Evolutionary conservation across 495 filamentous ascomycete species (phyloP).

Genomic region (Hypoxylon rickii): DNA sequence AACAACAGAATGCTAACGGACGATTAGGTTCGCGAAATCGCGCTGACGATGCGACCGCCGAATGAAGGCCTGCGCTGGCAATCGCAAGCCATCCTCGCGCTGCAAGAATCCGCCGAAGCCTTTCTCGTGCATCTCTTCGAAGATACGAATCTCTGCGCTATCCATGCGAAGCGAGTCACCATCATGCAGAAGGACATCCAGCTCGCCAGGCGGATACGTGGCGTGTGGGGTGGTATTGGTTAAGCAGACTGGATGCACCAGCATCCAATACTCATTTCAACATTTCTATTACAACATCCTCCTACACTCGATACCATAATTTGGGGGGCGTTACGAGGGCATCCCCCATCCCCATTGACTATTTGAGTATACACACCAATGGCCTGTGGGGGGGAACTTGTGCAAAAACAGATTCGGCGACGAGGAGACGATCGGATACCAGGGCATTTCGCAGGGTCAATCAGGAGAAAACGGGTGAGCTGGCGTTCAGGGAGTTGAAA

Average conservation of each 20-base stretch:
- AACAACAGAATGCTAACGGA: conserved; percentile 16
- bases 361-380: background rate
- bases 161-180: conserved; percentile 94
- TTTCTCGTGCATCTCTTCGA: conserved; percentile 95
- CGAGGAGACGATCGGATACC: conserved; percentile 13
- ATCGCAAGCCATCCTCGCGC: conserved; percentile 83
- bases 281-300: background rate
- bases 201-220: conserved; percentile 80
- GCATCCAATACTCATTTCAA: background rate
- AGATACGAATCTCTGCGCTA: conserved; percentile 92
- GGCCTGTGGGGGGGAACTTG: background rate
- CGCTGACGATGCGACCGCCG: conserved; percentile 55
- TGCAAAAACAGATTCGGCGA: conserved; percentile 6
- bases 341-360: background rate
- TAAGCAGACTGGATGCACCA: conserved; percentile 15
- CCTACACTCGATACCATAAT: background rate
- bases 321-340: background rate
- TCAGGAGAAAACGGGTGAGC: conserved; percentile 3
- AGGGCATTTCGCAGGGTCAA: conserved; percentile 16
- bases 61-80: conserved; percentile 81
- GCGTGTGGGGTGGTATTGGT: conserved; percentile 57
- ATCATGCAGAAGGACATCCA: conserved; percentile 99
- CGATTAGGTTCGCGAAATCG: conserved; percentile 80
- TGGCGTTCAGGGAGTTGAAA: conserved; percentile 22
- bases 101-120: conserved; percentile 91